phyloP scores from a whole-genome alignment of 2,329 filamentous ascomycete species.

The Elsinoe ampelina region DNA sequence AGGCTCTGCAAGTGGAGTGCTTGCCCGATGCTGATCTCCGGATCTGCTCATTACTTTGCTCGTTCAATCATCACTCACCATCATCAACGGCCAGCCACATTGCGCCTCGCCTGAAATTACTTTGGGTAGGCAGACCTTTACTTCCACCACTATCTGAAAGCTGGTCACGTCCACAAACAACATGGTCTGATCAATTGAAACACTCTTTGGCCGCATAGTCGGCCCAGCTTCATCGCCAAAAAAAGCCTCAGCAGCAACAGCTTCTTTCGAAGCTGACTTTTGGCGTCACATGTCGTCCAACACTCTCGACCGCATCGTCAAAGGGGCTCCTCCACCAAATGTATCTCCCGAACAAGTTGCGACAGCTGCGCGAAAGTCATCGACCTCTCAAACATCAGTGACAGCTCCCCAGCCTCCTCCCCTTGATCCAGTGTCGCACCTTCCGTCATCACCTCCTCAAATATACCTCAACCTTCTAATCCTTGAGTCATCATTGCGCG shows the following conservation, averaged over 20 bases:
- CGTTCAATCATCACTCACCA: not conserved
- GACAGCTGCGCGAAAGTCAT: slow-evolving; percentile 26
- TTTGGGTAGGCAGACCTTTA: not conserved
- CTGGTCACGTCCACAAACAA: not conserved
- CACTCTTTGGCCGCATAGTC: not conserved
- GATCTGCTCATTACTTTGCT: not conserved
- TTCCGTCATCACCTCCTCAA: slow-evolving; percentile 86
- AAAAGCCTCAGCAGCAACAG: not conserved
- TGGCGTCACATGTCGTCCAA: slow-evolving; percentile 16
- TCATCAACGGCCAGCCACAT: slow-evolving; percentile 8
- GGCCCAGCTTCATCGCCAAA: slow-evolving; percentile 1
- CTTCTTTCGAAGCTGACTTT: not conserved
- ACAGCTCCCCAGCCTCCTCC: slow-evolving; percentile 29
- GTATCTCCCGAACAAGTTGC: slow-evolving; percentile 37
- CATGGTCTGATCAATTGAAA: not conserved
- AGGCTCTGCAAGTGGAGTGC: not conserved
- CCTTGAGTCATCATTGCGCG: slow-evolving; percentile 84
- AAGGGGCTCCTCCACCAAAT: slow-evolving; percentile 66
- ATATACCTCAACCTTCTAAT: slow-evolving; percentile 98
- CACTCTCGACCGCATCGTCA: slow-evolving; percentile 77
- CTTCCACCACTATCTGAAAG: not conserved
- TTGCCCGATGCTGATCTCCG: not conserved
- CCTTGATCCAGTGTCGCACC: slow-evolving; percentile 62
- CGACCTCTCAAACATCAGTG: slow-evolving; percentile 33
- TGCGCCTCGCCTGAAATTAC: not conserved